Base-by-base conservation (phyloP, 108 stramenopile genomes). In the Nitzschia inconspicua region DNA sequence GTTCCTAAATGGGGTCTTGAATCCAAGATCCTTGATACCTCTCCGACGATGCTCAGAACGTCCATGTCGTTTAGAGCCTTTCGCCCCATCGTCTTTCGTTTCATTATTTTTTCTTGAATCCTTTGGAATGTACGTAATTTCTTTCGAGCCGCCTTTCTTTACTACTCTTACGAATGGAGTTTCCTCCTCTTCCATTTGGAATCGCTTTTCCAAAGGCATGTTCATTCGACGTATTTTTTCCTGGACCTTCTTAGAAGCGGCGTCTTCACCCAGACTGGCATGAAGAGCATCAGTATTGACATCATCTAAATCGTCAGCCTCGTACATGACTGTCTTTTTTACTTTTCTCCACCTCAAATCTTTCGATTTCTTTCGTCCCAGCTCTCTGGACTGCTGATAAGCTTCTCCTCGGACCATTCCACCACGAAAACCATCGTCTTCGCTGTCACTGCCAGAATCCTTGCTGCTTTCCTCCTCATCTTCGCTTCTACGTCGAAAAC, bases 401-500 rank as follows among this genome's bases (percentile, higher is more conserved):
- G 71, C 72, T 62, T 92, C 91, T 32, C 91, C 91, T 37, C 91
- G 72, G 37, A 90, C 84, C 63, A 82, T 83, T n/a, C 77, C 89
- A 35, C 88, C 88, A 41, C 68, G 69, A 48, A 91, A 85, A n/a
- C 93, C 93, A 52, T 94, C 92, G 62, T 67, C 73, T 24, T 87
- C 84, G 43, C 72, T 75, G 32, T 70, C 79, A 47, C 72, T 51
- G 16, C 60, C 74, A 32, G 48, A 49, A 43, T 70, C 60, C 28
- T 77, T 68, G 47, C 84, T 73, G 28, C 65, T 72, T 35, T 66
- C 64, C 20, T 67, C 62, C 7, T 72, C 60, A 11, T 51, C 66
- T 3, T 72, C 71, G 20, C 51, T 55, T 19, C 63, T 53, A 3
- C 50, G 63, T n/a, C 37, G 18, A 73, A 76, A 59, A 23, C 67